phyloP scores from a whole-genome alignment of 208 protist genomes.

The Leishmania tarentolae region DNA sequence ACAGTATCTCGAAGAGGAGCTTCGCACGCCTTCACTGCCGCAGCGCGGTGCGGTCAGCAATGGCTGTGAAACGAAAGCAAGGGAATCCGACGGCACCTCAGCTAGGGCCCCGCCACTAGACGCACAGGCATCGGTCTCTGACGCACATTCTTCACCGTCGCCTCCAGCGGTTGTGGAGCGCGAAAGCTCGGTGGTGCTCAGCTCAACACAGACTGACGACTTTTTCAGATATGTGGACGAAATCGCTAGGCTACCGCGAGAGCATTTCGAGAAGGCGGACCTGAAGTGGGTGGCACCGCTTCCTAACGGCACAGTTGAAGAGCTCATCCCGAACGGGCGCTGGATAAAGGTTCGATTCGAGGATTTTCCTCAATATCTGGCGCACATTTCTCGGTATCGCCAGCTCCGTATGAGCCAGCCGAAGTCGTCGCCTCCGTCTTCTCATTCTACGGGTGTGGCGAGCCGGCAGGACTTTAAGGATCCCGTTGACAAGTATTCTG shows the following conservation, averaged over 20 bases:
- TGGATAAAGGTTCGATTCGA: slow-evolving; percentile 48
- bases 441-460: not conserved
- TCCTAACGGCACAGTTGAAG: slow-evolving; percentile 55
- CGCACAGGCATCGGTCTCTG: too few species aligned
- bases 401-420: slow-evolving; percentile 24
- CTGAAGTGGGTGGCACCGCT: slow-evolving; percentile 67
- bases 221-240: slow-evolving; percentile 72
- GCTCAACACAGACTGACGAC: slow-evolving; percentile 38
- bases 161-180: not conserved
- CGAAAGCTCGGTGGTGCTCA: slow-evolving; percentile 18
- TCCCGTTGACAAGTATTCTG: not conserved
- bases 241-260: slow-evolving; percentile 34
- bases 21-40: not conserved
- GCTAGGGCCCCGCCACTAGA: too few species aligned
- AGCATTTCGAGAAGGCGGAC: slow-evolving; percentile 53
- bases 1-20: slow-evolving; percentile 47
- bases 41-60: not conserved
- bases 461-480: not conserved
- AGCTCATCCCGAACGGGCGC: slow-evolving; percentile 68
- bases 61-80: not conserved
- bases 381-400: slow-evolving; percentile 45
- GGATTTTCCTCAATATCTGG: slow-evolving; percentile 58
- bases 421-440: not conserved
- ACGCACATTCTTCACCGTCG: not conserved
- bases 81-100: not conserved